Evolutionary conservation across 495 filamentous ascomycete species (phyloP), one percentile per base, ranked within the genome.

Genomic region (Penicillium lividum): DNA sequence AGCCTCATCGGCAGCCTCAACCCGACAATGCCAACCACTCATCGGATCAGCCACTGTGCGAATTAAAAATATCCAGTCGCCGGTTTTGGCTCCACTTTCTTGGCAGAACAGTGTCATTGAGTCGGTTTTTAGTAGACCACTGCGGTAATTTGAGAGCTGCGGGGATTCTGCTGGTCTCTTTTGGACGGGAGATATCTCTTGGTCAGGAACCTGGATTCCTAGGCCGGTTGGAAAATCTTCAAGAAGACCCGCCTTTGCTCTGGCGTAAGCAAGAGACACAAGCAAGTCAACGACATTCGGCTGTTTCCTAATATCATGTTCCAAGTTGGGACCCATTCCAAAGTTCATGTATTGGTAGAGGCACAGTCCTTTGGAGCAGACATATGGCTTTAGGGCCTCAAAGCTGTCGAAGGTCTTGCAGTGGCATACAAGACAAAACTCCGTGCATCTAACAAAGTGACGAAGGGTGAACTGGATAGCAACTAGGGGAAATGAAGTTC

Each of bases 261-360:
- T 81, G 11, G 79, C 66, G 61, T 92, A 96, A 61, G 89, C 91
- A 63, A 98, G 88, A 67, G 86, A 91, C 22, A 96, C 75, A 0
- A 98, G 78, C 5, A 98, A 73, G 65, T 98, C 93, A 16, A 96
- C 89, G 1, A 96, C 93, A 40, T 86, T 81, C 8, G 92, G 91
- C 60, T 94, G 88, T 15, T 85, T 81, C 30, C 87, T 58, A 31
- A 98, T 89, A 65, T 96, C 92, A 66, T 91, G 83, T 66, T 97
- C 92, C 54, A 96, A 83, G 64, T 84, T 90, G 2, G 91, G 87
- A 0, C 93, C 93, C 68, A 96, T 86, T 0, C 91, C 92, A 28
- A 94, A 78, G n/a, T 82, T 80, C 84, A 97, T 89, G 74, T 95
- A 97, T 65, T 98, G 93, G 61, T 91, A 94, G 3, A 96, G 75